phyloP scores from a whole-genome alignment of 495 filamentous ascomycete species.

The Trichoderma virens region DNA sequence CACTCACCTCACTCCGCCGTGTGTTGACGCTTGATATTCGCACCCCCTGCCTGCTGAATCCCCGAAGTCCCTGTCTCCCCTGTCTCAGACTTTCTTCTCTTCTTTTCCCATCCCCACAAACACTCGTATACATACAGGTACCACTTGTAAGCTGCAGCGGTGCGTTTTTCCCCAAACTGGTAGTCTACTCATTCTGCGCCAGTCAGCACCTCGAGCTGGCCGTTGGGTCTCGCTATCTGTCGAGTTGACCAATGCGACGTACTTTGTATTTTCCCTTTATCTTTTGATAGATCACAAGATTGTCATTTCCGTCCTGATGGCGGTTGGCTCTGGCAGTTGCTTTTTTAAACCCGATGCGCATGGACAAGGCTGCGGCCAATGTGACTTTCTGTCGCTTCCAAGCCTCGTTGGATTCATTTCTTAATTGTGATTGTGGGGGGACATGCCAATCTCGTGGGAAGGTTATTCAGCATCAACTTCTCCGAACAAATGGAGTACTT shows the following conservation, averaged over 20 bases:
- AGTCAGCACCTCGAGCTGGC: neutral
- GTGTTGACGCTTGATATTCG: neutral
- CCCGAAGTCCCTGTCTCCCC: constrained; percentile 8
- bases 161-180: neutral
- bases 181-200: constrained; percentile 3
- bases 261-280: too few species aligned
- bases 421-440: too few species aligned
- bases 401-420: neutral
- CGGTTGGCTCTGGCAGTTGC: too few species aligned
- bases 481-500: too few species aligned
- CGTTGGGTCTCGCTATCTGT: neutral
- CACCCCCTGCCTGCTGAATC: neutral
- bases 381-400: neutral
- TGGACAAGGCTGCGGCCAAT: neutral
- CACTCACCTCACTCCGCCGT: neutral
- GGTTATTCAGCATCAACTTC: too few species aligned
- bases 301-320: too few species aligned
- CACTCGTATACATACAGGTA: neutral
- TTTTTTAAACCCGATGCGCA: too few species aligned
- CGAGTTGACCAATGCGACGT: neutral
- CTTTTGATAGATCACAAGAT: too few species aligned
- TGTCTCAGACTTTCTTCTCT: neutral
- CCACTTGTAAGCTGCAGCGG: neutral
- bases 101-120: too few species aligned
- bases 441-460: too few species aligned